Conservation (phyloP, 768 basidiomycete species). For the Trametopsis cervina region DNA sequence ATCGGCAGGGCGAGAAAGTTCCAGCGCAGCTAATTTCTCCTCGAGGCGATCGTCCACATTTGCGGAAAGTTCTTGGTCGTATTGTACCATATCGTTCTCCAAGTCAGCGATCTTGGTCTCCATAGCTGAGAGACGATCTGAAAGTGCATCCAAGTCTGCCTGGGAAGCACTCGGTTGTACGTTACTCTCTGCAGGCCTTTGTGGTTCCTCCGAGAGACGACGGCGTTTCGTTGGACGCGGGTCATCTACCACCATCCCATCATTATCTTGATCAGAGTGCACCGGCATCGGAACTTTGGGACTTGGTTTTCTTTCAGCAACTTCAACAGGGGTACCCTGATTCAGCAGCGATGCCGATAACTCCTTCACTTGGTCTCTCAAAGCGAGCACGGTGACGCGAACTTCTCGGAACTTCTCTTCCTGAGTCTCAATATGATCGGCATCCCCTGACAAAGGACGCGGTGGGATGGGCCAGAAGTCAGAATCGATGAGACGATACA, state of each 20-base stretch:
- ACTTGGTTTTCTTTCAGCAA: too few species aligned
- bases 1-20: background rate
- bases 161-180: background rate
- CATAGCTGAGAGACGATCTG: slow-evolving; percentile 23
- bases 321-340: background rate
- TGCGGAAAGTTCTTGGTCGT: slow-evolving; percentile 22
- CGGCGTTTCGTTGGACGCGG: slow-evolving; percentile 12
- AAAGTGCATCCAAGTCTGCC: background rate
- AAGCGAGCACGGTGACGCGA: slow-evolving; percentile 14
- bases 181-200: too few species aligned
- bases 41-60: slow-evolving; percentile 26
- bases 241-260: background rate
- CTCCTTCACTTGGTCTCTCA: slow-evolving; percentile 10
- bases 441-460: slow-evolving; percentile 12
- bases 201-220: slow-evolving; percentile 7
- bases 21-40: slow-evolving; percentile 23
- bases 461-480: slow-evolving; percentile 35
- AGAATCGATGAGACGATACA: slow-evolving; percentile 26
- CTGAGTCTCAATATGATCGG: slow-evolving; percentile 12
- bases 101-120: slow-evolving; percentile 26
- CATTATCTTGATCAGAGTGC: background rate
- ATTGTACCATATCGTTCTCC: slow-evolving; percentile 31
- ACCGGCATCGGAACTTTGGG: too few species aligned
- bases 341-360: background rate
- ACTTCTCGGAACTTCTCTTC: slow-evolving; percentile 28